Percentiles rank a stretch among this genome's conserved stretches.
Conservation (phyloP, 352 stramenopile genomes). For the Phytophthora europaea region DNA sequence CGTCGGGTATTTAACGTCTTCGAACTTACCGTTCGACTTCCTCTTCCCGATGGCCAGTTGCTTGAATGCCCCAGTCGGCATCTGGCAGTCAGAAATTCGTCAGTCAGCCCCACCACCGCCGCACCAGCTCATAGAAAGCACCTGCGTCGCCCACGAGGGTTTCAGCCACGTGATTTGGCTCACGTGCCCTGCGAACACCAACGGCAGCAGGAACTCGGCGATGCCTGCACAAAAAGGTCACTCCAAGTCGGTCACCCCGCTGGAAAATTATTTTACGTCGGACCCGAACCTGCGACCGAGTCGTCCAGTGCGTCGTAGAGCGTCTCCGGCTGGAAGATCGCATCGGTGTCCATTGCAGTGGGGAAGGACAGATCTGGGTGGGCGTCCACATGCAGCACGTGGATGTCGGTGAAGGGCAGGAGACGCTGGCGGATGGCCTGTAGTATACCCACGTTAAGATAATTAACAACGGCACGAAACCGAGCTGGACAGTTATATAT, state of each 20-base stretch:
- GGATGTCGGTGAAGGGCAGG: conserved; percentile 72
- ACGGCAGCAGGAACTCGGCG: conserved; percentile 86
- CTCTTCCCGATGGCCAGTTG: conserved; percentile 55
- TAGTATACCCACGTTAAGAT: not conserved
- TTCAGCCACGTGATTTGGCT: conserved; percentile 85
- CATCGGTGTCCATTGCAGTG: conserved; percentile 36
- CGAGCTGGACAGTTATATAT: not conserved
- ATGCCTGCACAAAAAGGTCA: conserved; percentile 55
- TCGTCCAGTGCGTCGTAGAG: conserved; percentile 84
- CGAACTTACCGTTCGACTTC: conserved; percentile 37
- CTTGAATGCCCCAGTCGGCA: conserved; percentile 44
- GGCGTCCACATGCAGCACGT: conserved; percentile 88
- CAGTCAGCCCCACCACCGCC: not conserved
- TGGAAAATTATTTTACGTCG: not conserved
- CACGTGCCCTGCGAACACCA: conserved; percentile 85
- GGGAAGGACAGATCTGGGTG: conserved; percentile 90
- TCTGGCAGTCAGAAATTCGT: conserved; percentile 32
- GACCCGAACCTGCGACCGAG: conserved; percentile 47
- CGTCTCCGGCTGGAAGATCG: conserved; percentile 71
- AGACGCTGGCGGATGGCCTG: conserved; percentile 78
- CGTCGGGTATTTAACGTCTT: not conserved
- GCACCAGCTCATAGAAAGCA: no score
- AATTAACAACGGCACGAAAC: not conserved
- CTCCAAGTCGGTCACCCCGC: conserved; percentile 1
- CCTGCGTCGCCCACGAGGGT: conserved; percentile 80